Percentiles rank a stretch among this genome's conserved stretches.
These are phyloP conservation scores for Xylaria scruposa DNA, from an alignment of 495 filamentous ascomycete species.

Conservation along the genomic window DNA sequence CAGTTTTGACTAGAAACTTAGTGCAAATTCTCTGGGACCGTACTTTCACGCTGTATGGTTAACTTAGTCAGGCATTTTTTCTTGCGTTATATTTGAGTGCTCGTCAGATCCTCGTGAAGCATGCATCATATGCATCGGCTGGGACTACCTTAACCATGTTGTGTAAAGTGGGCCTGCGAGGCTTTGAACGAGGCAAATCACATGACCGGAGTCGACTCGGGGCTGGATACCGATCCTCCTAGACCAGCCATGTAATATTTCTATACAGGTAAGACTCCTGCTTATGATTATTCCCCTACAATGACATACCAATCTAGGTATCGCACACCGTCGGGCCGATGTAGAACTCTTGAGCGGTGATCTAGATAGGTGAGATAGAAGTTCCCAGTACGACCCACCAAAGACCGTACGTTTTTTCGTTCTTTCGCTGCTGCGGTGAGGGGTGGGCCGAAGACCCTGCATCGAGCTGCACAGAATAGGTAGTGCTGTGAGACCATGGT, in stretches of 20 bases:
- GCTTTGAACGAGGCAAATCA: constrained; percentile 1
- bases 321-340: constrained; percentile 1
- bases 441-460: constrained; percentile 14
- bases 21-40: not conserved
- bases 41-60: not conserved
- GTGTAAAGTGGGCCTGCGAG: not conserved
- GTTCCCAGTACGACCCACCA: not conserved
- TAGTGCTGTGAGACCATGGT: not conserved
- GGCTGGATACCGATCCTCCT: not conserved
- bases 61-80: not conserved
- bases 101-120: too few species aligned
- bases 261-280: not conserved
- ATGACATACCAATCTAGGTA: not conserved
- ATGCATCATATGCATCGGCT: not conserved
- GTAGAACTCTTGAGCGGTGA: not conserved
- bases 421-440: not conserved
- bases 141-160: not conserved
- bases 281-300: not conserved
- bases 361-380: not conserved
- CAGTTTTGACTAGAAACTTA: not conserved
- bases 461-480: not conserved
- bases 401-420: constrained; percentile 8
- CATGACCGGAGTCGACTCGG: not conserved
- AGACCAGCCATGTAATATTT: not conserved
- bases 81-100: not conserved